Evolutionary conservation across 208 protist genomes (phyloP), one percentile per base, ranked within the genome.

Genomic region (Leptomonas pyrrhocoris): DNA sequence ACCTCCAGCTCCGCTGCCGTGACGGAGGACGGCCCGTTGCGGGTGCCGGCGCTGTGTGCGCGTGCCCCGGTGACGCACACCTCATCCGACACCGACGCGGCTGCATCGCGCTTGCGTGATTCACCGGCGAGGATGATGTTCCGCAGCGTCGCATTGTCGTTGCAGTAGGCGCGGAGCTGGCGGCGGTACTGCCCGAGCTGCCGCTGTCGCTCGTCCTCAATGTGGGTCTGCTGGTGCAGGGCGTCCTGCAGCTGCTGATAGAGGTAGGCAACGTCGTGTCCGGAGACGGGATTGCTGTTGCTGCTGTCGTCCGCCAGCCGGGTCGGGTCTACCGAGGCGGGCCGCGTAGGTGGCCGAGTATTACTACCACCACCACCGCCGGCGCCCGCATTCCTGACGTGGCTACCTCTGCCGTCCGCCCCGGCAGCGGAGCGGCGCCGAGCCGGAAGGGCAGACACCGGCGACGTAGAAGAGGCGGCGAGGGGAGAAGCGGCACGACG

Each of bases 111-210:
- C 28, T 23, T 27, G 16, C 77, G 83, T 1, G 43, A 21, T 62
- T 85, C 75, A 2, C 72, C 83, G 16, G 67, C 66, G 2, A 57
- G 48, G 53, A 85, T 80, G 56, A 94, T 91, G 58, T 86, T 81
- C 27, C 85, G 80, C 68, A 91, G 73, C 13, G 76, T 77, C 5
- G 79, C 87, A 30, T 91, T 94, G 28, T 85, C 80, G 59, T 91
- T 77, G 53, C 88, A 86, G 58, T 81, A 59, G 28, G 60, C 55
- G 15, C 85, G 84, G 18, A 94, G 79, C 15, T 43, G 61, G 30
- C 78, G 80, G 25, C 88, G 80, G 71, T 83, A 88, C 58, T 65
- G 59, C n/a, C 74, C 34, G 19, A 73, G 21, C 40, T 64, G 67
- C 23, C 70, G 71, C 66, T 85, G 78, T 38, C 83, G 80, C 31